These are phyloP conservation scores for Cyclostephanos invisitatus DNA, from an alignment of 108 stramenopile genomes.

Conservation along the genomic window DNA sequence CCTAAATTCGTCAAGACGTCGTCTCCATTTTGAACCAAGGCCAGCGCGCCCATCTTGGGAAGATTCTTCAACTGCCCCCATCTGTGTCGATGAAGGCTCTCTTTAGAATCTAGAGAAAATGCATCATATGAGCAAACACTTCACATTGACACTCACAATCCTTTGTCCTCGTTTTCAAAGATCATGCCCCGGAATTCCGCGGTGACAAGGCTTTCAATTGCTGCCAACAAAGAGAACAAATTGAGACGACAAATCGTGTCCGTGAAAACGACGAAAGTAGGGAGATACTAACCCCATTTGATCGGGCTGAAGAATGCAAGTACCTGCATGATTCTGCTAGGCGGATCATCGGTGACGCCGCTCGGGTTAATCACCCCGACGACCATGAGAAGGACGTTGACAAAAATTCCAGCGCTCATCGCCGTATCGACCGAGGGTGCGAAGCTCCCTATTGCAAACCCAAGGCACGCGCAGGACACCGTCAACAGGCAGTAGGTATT, in stretches of 20 bases:
- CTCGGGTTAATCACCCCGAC: constrained; percentile 87
- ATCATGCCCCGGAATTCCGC: constrained; percentile 78
- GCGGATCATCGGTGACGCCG: constrained; percentile 58
- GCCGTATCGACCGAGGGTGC: constrained; percentile 64
- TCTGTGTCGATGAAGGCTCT: constrained; percentile 9
- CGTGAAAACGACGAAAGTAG: background rate
- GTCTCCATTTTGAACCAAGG: constrained; percentile 80
- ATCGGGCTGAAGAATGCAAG: constrained; percentile 70
- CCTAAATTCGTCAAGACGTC: constrained; percentile 78
- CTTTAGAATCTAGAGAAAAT: background rate
- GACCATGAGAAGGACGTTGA: constrained; percentile 63
- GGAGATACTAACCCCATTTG: constrained; percentile 42
- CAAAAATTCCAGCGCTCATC: constrained; percentile 54
- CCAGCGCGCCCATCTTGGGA: constrained; percentile 81
- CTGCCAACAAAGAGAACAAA: background rate
- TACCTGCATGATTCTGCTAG: constrained; percentile 52
- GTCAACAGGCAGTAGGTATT: constrained; percentile 78
- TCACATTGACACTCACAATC: constrained; percentile 16
- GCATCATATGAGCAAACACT: background rate
- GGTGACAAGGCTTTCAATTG: constrained; percentile 77
- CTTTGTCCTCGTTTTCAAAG: constrained; percentile 50
- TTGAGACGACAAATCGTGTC: background rate
- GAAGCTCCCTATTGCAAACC: constrained; percentile 80
- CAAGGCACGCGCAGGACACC: constrained; percentile 70
- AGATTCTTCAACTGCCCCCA: constrained; percentile 57